Conservation (phyloP, 2,329 filamentous ascomycete species). For the Allantophomopsis lycopodina region DNA sequence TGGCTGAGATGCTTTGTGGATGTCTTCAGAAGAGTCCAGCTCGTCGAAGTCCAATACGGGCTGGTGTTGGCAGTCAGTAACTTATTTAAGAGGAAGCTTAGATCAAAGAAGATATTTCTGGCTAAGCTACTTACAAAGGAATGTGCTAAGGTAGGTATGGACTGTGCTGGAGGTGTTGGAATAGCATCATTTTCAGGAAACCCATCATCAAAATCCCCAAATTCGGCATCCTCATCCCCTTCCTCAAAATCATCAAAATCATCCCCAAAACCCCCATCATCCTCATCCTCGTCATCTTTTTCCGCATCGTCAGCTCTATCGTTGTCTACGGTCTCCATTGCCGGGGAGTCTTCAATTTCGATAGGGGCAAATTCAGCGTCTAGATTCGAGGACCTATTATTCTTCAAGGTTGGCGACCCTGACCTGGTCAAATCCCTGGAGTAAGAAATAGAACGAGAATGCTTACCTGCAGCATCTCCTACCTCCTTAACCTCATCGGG, state of each 20-base stretch:
- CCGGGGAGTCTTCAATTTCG: too few relatives aligned
- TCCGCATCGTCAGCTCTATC: conserved; percentile 24
- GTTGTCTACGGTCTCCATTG: conserved; percentile 3
- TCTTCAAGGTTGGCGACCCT: conserved; percentile 38
- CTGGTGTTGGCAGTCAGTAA: conserved; percentile 24
- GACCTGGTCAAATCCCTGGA: conserved; percentile 43
- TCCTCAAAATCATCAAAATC: conserved; percentile 61
- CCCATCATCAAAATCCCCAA: conserved; percentile 43
- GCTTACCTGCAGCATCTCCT: conserved; percentile 41
- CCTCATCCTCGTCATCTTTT: conserved; percentile 46
- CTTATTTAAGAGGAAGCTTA: conserved; percentile 3
- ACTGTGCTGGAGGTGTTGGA: conserved; percentile 17
- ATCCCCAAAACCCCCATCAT: conserved; percentile 39
- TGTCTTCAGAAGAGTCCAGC: conserved; percentile 41
- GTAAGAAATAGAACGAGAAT: conserved; percentile 9
- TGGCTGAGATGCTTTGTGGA: conserved; percentile 45
- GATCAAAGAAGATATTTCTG: conserved; percentile 13
- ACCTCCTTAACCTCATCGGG: conserved; percentile 42
- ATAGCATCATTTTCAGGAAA: conserved; percentile 43
- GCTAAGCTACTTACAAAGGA: conserved; percentile 28
- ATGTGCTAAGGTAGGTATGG: conserved; percentile 7
- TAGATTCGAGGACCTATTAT: conserved; percentile 29
- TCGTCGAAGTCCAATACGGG: conserved; percentile 55
- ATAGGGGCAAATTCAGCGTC: too few relatives aligned
- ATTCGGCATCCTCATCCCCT: conserved; percentile 31